phyloP scores from a whole-genome alignment of 768 basidiomycete species.

The Ramaria sp. region DNA sequence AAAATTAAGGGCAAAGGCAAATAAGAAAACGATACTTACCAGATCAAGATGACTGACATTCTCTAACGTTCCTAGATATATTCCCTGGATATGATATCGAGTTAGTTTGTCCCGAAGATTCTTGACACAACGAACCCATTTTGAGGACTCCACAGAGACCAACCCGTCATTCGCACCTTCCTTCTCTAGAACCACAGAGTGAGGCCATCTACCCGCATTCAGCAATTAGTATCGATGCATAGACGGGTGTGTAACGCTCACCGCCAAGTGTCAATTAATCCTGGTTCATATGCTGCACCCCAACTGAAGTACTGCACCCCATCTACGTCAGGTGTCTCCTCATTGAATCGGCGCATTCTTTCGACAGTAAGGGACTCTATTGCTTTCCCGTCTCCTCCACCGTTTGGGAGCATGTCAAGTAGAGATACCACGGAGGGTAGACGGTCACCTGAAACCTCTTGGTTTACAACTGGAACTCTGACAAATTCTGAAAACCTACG shows the following conservation, averaged over 20 bases:
- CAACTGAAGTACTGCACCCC: slow-evolving; percentile 88
- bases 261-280: slow-evolving; percentile 86
- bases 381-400: slow-evolving; percentile 90
- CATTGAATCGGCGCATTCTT: slow-evolving; percentile 85
- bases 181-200: slow-evolving; percentile 69
- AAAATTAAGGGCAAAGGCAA: not conserved
- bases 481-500: not conserved
- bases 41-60: slow-evolving; percentile 89
- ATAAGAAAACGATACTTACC: slow-evolving; percentile 19
- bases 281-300: slow-evolving; percentile 87
- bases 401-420: slow-evolving; percentile 79
- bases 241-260: slow-evolving; percentile 15
- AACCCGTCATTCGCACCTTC: slow-evolving; percentile 95
- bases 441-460: slow-evolving; percentile 23
- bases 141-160: slow-evolving; percentile 76
- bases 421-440: slow-evolving; percentile 27
- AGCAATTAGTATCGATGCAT: not conserved
- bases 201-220: slow-evolving; percentile 38
- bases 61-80: slow-evolving; percentile 85
- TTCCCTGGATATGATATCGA: slow-evolving; percentile 43
- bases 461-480: slow-evolving; percentile 13
- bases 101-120: not conserved
- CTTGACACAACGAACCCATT: slow-evolving; percentile 46
- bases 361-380: slow-evolving; percentile 80
- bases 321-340: slow-evolving; percentile 66